Base-by-base conservation (phyloP, 2,329 filamentous ascomycete genomes). In the Trichoderma cornu-damae region DNA sequence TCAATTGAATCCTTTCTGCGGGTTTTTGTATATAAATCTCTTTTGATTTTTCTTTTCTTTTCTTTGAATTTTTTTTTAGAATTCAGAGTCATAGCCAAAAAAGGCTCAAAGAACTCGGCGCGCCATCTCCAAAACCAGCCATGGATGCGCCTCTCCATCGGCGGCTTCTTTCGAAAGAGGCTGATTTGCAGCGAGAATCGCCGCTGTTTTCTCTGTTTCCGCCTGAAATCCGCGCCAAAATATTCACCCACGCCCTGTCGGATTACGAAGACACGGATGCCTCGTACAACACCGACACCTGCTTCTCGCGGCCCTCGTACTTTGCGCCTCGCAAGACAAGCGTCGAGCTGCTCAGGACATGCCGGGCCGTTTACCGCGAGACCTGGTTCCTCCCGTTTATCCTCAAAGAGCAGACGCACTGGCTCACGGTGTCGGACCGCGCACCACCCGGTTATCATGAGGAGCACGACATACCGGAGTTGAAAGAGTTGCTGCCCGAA, bases 211-310 rank as follows among this genome's bases (percentile, higher is more conserved):
- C 55, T 1, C 14, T 60, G 1, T 63, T 82, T 0, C 79, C 80
- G 0, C 72, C 73, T 14, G 80, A 83, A 63, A 62, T 83, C 12
- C 75, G 80, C 55, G 70, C 71, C 59, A 63, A 68, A 1, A 78
- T 83, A 48, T 83, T 79, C 63, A 58, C 66, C 8, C 68, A 67
- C 43, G 72, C 67, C 0, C 64, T 79, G 3, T 66, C 70, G 5
- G 72, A 73, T 28, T 73, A 70, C 30, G 68, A 72, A 8, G 73
- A 75, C 38, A 62, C 66, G 4, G 52, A 60, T 1, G 54, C 50
- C 1, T 61, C 59, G 1, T 75, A 74, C 64, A 49, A 22, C 1
- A 42, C 57, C 6, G 54, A 66, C 2, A 71, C 73, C 3, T 73
- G 68, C 62, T 78, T 72, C 62, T 65, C 66, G 7, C 68, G 77